These are phyloP conservation scores for Poteriospumella lacustris DNA, from an alignment of 108 stramenopile species.

Conservation along the genomic window DNA sequence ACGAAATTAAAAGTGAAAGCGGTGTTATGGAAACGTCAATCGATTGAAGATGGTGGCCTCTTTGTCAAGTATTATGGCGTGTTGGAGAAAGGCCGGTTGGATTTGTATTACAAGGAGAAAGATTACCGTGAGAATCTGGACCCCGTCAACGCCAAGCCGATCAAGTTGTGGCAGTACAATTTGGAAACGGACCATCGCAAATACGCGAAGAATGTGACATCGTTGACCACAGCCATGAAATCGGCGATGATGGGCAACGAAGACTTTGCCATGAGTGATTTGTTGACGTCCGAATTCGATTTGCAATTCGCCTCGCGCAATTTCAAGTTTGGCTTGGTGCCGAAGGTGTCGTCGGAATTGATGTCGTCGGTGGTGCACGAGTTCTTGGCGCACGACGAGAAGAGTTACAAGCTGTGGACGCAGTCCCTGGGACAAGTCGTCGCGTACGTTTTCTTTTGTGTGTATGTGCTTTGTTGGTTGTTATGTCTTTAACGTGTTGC, in stretches of 20 bases:
- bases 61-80: no score
- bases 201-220: slow-evolving; percentile 3
- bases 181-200: slow-evolving; percentile 18
- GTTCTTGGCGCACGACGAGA: slow-evolving; percentile 2
- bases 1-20: no score
- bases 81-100: no score
- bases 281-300: background rate
- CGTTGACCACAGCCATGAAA: background rate
- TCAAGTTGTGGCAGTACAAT: slow-evolving; percentile 19
- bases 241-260: background rate
- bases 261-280: background rate
- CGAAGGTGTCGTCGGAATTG: slow-evolving; percentile 16
- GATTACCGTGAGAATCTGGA: background rate
- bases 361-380: background rate
- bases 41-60: no score
- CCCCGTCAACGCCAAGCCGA: background rate
- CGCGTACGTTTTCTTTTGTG: background rate
- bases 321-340: slow-evolving; percentile 9
- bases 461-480: background rate
- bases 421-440: background rate
- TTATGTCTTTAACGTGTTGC: background rate
- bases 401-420: background rate
- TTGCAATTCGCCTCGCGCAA: background rate
- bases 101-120: no score
- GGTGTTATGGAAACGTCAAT: no score